These are phyloP conservation scores for Pythium oligandrum DNA, from an alignment of 352 stramenopile genomes.

Conservation along the genomic window DNA sequence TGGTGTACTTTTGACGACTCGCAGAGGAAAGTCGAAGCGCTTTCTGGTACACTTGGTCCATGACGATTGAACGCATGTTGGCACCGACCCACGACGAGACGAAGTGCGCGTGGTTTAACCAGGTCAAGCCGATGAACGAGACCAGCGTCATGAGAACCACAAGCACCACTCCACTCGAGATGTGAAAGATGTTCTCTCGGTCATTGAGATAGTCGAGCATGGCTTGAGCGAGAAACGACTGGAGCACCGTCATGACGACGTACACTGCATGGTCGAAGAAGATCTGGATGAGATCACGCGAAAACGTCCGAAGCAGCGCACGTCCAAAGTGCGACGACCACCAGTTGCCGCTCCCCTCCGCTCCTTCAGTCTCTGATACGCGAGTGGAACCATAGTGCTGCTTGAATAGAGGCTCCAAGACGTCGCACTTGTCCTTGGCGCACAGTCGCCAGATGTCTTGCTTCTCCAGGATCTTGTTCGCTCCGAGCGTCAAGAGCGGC, in stretches of 20 bases:
- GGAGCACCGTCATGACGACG: conserved; percentile 24
- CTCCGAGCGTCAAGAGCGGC: conserved; percentile 29
- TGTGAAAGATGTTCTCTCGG: conserved; percentile 19
- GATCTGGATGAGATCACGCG: conserved; percentile 16
- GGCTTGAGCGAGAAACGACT: conserved; percentile 28
- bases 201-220: conserved; percentile 30
- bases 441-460: conserved; percentile 36
- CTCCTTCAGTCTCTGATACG: not conserved
- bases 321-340: conserved; percentile 17
- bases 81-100: conserved; percentile 22
- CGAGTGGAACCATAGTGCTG: conserved; percentile 12
- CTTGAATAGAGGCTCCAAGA: conserved; percentile 20
- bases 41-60: conserved; percentile 41
- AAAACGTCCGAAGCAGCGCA: conserved; percentile 23
- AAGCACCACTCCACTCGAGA: conserved; percentile 22
- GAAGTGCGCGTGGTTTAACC: conserved; percentile 28
- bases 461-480: conserved; percentile 27
- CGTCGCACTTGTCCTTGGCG: conserved; percentile 20
- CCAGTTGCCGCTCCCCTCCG: not conserved
- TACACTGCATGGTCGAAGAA: conserved; percentile 22
- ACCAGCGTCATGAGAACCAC: conserved; percentile 26
- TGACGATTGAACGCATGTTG: conserved; percentile 32
- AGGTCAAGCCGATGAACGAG: conserved; percentile 28
- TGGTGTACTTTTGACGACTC: conserved; percentile 26
- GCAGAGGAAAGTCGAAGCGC: conserved; percentile 23